phyloP scores from a whole-genome alignment of 1,139 yeast species.

The Saccharomyces hybrid region DNA sequence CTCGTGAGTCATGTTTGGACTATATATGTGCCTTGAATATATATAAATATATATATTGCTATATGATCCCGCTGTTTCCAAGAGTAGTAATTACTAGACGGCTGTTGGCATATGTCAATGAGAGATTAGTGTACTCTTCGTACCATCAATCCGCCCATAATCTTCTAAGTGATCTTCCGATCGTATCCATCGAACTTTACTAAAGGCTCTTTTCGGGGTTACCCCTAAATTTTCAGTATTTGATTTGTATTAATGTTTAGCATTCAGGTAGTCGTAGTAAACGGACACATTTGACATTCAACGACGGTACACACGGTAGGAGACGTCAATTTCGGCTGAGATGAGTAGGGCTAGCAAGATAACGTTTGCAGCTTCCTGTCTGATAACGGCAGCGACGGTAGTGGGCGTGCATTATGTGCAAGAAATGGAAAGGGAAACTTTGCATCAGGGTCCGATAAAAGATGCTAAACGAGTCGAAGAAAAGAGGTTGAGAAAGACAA shows the following conservation, averaged over 20 bases:
- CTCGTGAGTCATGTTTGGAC: not conserved
- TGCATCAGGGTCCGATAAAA: slow-evolving; percentile 73
- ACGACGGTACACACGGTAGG: not conserved
- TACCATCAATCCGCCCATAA: not conserved
- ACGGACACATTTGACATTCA: not conserved
- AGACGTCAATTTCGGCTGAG: not conserved
- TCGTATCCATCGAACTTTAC: not conserved
- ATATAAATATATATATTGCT: not conserved
- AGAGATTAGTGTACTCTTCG: not conserved
- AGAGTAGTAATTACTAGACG: not conserved
- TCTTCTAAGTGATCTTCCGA: not conserved
- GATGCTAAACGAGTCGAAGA: slow-evolving; percentile 58
- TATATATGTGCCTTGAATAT: not conserved
- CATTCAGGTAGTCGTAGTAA: not conserved
- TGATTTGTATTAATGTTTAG: not conserved
- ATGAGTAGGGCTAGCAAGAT: slow-evolving; percentile 72
- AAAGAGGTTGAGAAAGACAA: slow-evolving; percentile 31
- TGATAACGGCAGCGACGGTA: slow-evolving; percentile 51
- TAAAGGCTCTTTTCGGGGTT: not conserved
- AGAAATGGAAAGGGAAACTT: slow-evolving; percentile 55
- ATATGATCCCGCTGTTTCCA: not conserved
- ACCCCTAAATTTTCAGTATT: not conserved
- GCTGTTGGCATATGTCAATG: not conserved
- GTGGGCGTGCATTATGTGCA: slow-evolving; percentile 64
- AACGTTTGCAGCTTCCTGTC: slow-evolving; percentile 54